Base-by-base conservation (phyloP, 441 rosid species). In the Sinapis alba region DNA sequence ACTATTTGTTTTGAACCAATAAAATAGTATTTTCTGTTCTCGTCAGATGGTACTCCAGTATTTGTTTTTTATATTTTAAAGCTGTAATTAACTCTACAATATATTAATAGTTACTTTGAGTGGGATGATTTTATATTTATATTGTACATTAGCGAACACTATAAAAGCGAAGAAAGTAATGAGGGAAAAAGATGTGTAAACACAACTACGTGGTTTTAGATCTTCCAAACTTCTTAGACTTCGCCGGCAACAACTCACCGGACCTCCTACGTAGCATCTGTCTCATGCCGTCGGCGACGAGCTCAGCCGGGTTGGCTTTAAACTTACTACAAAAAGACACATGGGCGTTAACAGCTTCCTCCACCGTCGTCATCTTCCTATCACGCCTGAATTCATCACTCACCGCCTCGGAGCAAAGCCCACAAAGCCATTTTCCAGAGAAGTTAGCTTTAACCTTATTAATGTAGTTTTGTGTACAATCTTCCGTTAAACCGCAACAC, bases 201-300 rank as follows among this genome's bases (percentile, higher is more conserved):
- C 80, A 87, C 32, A 81, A 72, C 47, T 83, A 83, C 1, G 94
- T 73, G 81, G 83, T 86, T 4, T 92, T 77, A 38, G 96, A 85
- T 86, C 93, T 87, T 7, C 84, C 51, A 60, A 74, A 92, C 87
- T 88, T 89, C 86, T 90, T 90, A 13, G 92, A 80, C 43, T 83
- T 71, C 76, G 87, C 83, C 9, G 90, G 78, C 6, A 87, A 75
- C 61, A 87, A 80, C 4, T 85, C 89, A 16, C 93, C 88, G 5
- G 98, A 88, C 43, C 98, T 84, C 84, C 98, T 81, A 82, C 99
- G 71, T 53, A 96, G 86, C 97, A 96, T 90, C 94, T 90, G 97
- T 73, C 93, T 85, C 99, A 96, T 87, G 6, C 98, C 98, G 41
- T 96, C 90, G 18, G 99, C 98, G 1, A 96, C 99, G 19, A 83